Conservation (phyloP, 106 monocot species). For the Chionographis japonica region DNA sequence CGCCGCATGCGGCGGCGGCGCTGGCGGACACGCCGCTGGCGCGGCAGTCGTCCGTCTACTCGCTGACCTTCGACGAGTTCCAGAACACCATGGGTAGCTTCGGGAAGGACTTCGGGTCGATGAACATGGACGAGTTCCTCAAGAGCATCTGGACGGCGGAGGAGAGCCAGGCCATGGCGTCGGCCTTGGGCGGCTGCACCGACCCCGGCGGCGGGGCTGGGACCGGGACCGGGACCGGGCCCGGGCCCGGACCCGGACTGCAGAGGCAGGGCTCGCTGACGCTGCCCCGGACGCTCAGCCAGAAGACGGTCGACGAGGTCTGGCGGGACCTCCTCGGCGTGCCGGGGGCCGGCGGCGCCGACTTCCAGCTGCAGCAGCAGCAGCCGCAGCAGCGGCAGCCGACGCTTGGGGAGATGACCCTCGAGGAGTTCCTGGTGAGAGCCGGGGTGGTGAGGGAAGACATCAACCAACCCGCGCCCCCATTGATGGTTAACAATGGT, state of each 20-base stretch:
- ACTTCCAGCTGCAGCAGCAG: not conserved
- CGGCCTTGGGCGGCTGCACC: not conserved
- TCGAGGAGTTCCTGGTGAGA: slow-evolving; percentile 74
- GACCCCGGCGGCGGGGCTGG: not conserved
- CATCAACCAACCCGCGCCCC: not conserved
- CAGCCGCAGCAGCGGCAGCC: slow-evolving; percentile 35
- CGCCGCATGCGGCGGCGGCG: not conserved
- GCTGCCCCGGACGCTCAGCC: slow-evolving; percentile 65
- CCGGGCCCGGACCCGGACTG: slow-evolving; percentile 6
- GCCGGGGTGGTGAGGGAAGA: slow-evolving; percentile 47
- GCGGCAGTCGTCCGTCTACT: slow-evolving; percentile 66
- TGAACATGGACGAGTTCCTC: slow-evolving; percentile 84
- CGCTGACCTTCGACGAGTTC: slow-evolving; percentile 74
- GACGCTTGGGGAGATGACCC: slow-evolving; percentile 72
- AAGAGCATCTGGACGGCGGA: slow-evolving; percentile 66
- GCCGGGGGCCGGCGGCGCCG: slow-evolving; percentile 1
- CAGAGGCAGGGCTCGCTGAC: slow-evolving; percentile 78
- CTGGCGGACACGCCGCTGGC: slow-evolving; percentile 26
- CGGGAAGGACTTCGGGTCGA: slow-evolving; percentile 77
- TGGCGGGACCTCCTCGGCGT: slow-evolving; percentile 41
- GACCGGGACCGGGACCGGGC: not conserved
- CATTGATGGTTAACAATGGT: not conserved
- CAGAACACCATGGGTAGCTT: slow-evolving; percentile 49
- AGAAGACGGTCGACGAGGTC: slow-evolving; percentile 66
- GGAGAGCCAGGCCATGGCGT: slow-evolving; percentile 46